Evolutionary conservation across 306 rosid genomes (phyloP).

Genomic region (Luffa acutangula): DNA sequence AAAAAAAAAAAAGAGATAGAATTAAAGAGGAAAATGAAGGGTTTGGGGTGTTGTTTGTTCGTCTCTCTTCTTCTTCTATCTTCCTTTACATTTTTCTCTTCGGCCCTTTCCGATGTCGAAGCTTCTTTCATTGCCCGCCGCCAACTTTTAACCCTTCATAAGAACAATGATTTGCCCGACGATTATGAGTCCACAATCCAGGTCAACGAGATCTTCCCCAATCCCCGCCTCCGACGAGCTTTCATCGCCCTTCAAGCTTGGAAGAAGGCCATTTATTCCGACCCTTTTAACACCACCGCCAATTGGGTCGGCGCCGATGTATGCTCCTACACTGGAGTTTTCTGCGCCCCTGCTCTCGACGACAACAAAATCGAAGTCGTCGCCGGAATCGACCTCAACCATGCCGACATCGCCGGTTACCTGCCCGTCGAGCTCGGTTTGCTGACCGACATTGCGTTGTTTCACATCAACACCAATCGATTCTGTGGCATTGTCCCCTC

Average conservation of each 20-base stretch:
- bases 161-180: conserved; percentile 32
- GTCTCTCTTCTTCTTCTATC: conserved; percentile 11
- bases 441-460: conserved; percentile 44
- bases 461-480: conserved; percentile 65
- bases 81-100: not conserved
- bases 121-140: conserved; percentile 38
- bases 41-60: conserved; percentile 15
- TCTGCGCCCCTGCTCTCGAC: conserved; percentile 43
- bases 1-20: not conserved
- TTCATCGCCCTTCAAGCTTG: conserved; percentile 64
- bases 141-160: conserved; percentile 33
- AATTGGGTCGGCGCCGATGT: conserved; percentile 68
- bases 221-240: conserved; percentile 35
- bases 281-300: conserved; percentile 38
- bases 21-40: conserved; percentile 13
- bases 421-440: conserved; percentile 55
- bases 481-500: conserved; percentile 65
- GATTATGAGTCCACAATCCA: conserved; percentile 6
- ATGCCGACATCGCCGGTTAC: conserved; percentile 72
- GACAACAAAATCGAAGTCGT: conserved; percentile 37
- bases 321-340: conserved; percentile 58
- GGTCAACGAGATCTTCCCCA: conserved; percentile 13
- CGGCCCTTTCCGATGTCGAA: conserved; percentile 38
- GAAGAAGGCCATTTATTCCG: conserved; percentile 56
- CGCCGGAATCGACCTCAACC: conserved; percentile 70